Evolutionary conservation across 306 rosid genomes (phyloP).

Genomic region (Pachyrhizus erosus): DNA sequence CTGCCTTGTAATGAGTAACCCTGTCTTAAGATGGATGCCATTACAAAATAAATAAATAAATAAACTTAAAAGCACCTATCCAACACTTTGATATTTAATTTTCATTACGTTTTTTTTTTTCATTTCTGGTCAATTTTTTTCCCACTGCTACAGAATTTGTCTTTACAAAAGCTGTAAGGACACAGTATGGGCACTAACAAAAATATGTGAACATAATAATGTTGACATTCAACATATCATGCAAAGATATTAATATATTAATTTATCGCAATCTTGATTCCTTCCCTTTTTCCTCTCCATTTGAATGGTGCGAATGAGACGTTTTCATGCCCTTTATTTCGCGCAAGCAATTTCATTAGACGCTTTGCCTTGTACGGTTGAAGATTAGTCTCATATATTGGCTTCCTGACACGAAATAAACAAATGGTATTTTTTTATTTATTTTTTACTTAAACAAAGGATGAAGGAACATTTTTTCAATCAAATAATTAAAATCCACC

Average conservation of each 20-base stretch:
- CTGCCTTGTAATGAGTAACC: background rate
- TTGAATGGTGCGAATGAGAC: slow-evolving; percentile 49
- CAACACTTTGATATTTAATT: background rate
- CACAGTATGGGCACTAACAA: slow-evolving; percentile 31
- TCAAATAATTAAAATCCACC: background rate
- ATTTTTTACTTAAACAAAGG: background rate
- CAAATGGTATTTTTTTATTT: background rate
- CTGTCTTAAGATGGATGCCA: background rate
- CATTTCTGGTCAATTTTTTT: slow-evolving; percentile 1
- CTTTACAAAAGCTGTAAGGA: slow-evolving; percentile 39
- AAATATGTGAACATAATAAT: slow-evolving; percentile 29
- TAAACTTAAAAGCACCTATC: background rate
- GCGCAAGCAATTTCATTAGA: slow-evolving; percentile 40
- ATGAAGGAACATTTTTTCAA: background rate
- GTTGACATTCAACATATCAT: slow-evolving; percentile 38
- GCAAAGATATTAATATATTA: slow-evolving; percentile 3
- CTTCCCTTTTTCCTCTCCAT: slow-evolving; percentile 38
- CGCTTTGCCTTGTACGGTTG: slow-evolving; percentile 38
- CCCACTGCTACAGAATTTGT: slow-evolving; percentile 24
- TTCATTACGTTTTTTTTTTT: background rate
- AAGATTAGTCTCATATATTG: slow-evolving; percentile 27
- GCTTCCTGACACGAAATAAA: background rate
- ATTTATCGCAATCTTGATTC: slow-evolving; percentile 45
- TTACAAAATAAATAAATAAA: background rate
- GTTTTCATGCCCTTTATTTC: slow-evolving; percentile 39